phyloP scores from a whole-genome alignment of 176 grass and related monocot genomes.

The Carex parvula region DNA sequence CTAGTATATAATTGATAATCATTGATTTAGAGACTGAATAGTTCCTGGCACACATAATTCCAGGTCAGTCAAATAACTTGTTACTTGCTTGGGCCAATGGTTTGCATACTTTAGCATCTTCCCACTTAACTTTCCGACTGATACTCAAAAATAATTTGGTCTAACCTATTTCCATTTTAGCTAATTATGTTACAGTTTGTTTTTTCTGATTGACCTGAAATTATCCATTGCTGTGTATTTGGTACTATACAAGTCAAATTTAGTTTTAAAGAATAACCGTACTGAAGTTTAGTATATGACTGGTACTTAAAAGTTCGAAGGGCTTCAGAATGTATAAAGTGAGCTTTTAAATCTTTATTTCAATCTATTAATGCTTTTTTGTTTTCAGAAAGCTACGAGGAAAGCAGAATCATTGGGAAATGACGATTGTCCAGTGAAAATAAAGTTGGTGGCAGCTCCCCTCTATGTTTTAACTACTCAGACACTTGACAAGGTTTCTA shows the following conservation, averaged over 20 bases:
- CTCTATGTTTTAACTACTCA: constrained; percentile 92
- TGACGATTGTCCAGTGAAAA: constrained; percentile 80
- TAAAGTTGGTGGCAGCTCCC: constrained; percentile 82
- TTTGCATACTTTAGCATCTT: neutral
- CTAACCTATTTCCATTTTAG: neutral
- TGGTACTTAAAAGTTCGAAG: neutral
- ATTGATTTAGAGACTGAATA: neutral
- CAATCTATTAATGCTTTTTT: neutral
- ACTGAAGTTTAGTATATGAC: neutral
- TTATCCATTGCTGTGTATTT: neutral
- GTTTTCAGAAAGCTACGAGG: constrained; percentile 73
- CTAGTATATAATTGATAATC: neutral
- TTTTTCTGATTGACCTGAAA: neutral
- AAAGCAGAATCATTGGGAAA: constrained; percentile 78
- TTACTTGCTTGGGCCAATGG: neutral
- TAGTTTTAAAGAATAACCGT: neutral
- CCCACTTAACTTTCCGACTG: neutral
- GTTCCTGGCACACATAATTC: neutral
- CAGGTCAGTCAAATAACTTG: neutral
- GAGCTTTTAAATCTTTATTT: neutral
- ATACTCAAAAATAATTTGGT: neutral
- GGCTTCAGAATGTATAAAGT: neutral
- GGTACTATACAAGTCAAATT: neutral
- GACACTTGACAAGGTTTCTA: constrained; percentile 75
- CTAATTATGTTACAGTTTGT: neutral